A percentile compares a stretch with the other conserved stretches of the same genome.
These are phyloP conservation scores for Dothidotthia symphoricarpi DNA, from an alignment of 2,329 filamentous ascomycete genomes.

Conservation along the genomic window DNA sequence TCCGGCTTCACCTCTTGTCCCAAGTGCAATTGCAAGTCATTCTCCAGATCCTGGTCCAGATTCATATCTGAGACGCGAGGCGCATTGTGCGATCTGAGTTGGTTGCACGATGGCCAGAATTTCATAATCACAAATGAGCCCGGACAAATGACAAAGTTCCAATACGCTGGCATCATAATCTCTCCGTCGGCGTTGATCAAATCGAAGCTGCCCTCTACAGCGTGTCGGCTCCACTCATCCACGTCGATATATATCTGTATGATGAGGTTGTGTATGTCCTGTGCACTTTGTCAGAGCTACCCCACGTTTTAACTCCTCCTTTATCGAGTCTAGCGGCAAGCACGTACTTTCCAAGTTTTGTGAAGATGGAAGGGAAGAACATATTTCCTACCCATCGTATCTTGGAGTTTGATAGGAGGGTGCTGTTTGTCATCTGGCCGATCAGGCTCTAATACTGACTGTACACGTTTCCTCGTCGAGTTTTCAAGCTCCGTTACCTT, in stretches of 20 bases:
- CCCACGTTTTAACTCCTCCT: no score
- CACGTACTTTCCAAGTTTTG: conserved; percentile 10
- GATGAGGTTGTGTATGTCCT: conserved; percentile 7
- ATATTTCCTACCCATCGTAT: conserved; percentile 12
- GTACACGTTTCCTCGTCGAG: no score
- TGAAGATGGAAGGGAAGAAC: conserved; percentile 9
- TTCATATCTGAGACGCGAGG: no score
- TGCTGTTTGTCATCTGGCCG: background rate
- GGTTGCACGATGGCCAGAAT: conserved; percentile 2
- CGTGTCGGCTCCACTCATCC: background rate
- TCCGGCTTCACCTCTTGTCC: no score
- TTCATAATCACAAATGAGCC: conserved; percentile 7
- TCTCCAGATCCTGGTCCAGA: no score
- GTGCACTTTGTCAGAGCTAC: background rate
- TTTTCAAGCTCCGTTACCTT: no score
- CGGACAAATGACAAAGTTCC: conserved; percentile 8
- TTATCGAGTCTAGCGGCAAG: background rate
- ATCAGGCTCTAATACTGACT: no score
- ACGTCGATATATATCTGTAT: conserved; percentile 1
- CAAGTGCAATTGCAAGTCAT: no score
- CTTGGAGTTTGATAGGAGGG: conserved; percentile 12
- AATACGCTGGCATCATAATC: conserved; percentile 6
- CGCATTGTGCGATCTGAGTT: no score
- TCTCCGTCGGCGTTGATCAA: conserved; percentile 2
- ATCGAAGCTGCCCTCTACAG: conserved; percentile 2